Conservation (phyloP, 2,329 filamentous ascomycete genomes). For the Corniculantispora saksenae region DNA sequence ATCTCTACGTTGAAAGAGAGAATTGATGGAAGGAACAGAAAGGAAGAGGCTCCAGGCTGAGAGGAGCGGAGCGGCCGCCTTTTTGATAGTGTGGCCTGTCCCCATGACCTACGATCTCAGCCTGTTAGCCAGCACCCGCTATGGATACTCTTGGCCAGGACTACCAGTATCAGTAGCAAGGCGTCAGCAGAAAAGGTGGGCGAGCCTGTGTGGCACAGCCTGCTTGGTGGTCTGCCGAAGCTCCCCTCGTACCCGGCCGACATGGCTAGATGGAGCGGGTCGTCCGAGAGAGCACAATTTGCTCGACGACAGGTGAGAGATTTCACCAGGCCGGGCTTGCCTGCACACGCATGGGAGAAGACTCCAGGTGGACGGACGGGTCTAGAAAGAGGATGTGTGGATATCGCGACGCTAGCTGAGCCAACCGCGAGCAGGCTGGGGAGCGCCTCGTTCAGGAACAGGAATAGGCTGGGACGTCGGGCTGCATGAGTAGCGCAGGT, state of each 20-base stretch:
- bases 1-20: slow-evolving; percentile 31
- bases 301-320: not conserved
- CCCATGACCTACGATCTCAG: slow-evolving; percentile 7
- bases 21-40: slow-evolving; percentile 25
- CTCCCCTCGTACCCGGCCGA: not conserved
- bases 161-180: no score
- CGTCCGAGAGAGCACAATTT: slow-evolving; percentile 11
- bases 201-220: not conserved
- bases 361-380: slow-evolving; percentile 1
- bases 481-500: slow-evolving; percentile 6
- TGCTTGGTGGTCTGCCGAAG: not conserved
- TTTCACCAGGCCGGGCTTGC: not conserved
- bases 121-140: not conserved
- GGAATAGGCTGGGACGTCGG: slow-evolving; percentile 14
- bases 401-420: not conserved
- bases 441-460: slow-evolving; percentile 17
- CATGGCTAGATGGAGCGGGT: slow-evolving; percentile 13
- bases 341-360: not conserved
- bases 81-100: slow-evolving; percentile 10
- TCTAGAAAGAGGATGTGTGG: slow-evolving; percentile 15
- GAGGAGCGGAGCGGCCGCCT: slow-evolving; percentile 11
- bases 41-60: slow-evolving; percentile 6
- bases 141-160: not conserved
- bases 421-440: slow-evolving; percentile 1
- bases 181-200: slow-evolving; percentile 11